These are phyloP conservation scores for Heliocybe sulcata DNA, from an alignment of 1,284 basidiomycete species.

Conservation along the genomic window DNA sequence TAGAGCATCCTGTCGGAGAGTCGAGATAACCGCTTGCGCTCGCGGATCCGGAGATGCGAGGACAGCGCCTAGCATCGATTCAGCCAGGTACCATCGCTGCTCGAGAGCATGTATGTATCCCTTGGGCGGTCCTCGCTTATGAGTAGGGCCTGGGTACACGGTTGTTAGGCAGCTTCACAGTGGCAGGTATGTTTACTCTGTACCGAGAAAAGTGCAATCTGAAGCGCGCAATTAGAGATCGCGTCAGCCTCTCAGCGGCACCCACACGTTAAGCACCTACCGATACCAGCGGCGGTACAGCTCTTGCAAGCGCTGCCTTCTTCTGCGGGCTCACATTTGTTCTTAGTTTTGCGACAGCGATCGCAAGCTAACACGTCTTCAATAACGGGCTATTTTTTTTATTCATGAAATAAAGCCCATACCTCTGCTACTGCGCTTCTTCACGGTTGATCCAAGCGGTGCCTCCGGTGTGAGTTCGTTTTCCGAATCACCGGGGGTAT, in stretches of 20 bases:
- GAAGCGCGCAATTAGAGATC: not conserved
- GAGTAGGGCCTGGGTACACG: constrained; percentile 62
- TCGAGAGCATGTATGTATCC: constrained; percentile 89
- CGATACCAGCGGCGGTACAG: constrained; percentile 52
- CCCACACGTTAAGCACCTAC: constrained; percentile 28
- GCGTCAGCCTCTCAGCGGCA: not conserved
- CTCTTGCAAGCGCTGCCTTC: constrained; percentile 56
- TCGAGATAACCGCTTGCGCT: constrained; percentile 60
- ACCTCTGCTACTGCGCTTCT: constrained; percentile 4
- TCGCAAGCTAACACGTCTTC: constrained; percentile 52
- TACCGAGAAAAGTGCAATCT: constrained; percentile 78
- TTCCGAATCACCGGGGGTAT: not conserved
- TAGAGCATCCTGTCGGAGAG: constrained; percentile 62
- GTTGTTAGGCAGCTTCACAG: too few species aligned
- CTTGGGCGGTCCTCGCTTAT: constrained; percentile 80
- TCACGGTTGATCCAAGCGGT: not conserved
- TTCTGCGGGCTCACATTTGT: constrained; percentile 67
- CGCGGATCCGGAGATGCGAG: constrained; percentile 67
- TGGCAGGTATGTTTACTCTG: too few species aligned
- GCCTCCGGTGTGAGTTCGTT: not conserved
- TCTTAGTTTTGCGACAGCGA: constrained; percentile 81
- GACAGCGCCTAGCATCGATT: constrained; percentile 73
- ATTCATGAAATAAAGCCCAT: not conserved
- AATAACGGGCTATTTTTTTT: not conserved
- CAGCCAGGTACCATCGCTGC: constrained; percentile 83